Percentiles rank a stretch among this genome's conserved stretches.
phyloP scores from a whole-genome alignment of 352 stramenopile genomes.

The Phytophthora boehmeriae region DNA sequence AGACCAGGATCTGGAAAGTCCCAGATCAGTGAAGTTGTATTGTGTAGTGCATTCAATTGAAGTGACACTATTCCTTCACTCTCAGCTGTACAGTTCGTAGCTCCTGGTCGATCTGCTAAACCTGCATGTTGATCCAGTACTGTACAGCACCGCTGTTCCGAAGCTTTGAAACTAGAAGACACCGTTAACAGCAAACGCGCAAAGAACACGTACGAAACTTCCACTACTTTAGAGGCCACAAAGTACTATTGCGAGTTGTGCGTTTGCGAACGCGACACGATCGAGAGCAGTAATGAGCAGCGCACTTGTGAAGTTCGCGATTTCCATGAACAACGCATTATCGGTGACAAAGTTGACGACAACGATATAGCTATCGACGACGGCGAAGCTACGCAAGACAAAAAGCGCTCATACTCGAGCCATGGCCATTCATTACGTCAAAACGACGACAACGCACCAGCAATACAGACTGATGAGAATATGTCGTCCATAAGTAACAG shows the following conservation, averaged over 20 bases:
- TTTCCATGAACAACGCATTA: slow-evolving; percentile 73
- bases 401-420: no score
- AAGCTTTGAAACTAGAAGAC: slow-evolving; percentile 52
- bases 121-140: slow-evolving; percentile 41
- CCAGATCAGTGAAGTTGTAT: neutral
- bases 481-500: slow-evolving; percentile 28
- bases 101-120: no score
- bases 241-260: slow-evolving; percentile 74
- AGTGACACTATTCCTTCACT: no score
- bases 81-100: no score
- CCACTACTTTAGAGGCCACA: slow-evolving; percentile 69
- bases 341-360: no score
- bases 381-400: no score
- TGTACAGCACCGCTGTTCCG: slow-evolving; percentile 25
- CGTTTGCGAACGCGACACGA: slow-evolving; percentile 83
- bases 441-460: no score
- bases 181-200: slow-evolving; percentile 42
- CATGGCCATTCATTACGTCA: no score
- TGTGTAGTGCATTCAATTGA: no score
- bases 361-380: no score
- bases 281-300: slow-evolving; percentile 77
- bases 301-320: slow-evolving; percentile 70
- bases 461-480: slow-evolving; percentile 12
- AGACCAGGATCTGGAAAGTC: slow-evolving; percentile 2
- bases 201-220: slow-evolving; percentile 64